Percentiles rank a stretch among this genome's conserved stretches.
phyloP scores from a whole-genome alignment of 1,284 basidiomycete species.

The Sanguinoderma infundibulare region DNA sequence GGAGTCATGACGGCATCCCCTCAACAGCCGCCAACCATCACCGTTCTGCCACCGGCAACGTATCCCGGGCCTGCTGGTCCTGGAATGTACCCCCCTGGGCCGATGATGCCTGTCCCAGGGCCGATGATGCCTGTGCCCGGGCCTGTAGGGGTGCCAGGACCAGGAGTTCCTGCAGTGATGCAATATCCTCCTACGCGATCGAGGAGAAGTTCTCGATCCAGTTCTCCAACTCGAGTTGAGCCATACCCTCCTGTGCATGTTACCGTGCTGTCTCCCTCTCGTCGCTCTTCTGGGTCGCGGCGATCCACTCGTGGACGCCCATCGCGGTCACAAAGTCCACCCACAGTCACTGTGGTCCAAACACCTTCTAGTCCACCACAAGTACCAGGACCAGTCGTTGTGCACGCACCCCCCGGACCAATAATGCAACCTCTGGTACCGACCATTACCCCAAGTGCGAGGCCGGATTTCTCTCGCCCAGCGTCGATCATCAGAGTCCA shows the following conservation, averaged over 20 bases:
- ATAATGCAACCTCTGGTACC: neutral
- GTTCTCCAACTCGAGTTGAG: neutral
- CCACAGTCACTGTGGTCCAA: neutral
- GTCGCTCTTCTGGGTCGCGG: neutral
- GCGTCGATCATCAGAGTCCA: neutral
- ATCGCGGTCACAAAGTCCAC: no score
- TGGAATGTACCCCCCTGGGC: neutral
- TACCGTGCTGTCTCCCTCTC: neutral
- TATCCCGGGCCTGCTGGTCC: neutral
- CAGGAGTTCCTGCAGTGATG: neutral
- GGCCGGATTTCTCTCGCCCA: neutral
- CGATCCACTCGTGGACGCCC: no score
- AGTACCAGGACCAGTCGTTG: neutral
- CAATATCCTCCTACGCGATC: neutral
- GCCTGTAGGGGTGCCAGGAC: neutral
- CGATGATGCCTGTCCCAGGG: neutral
- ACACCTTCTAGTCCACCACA: neutral
- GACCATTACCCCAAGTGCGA: neutral
- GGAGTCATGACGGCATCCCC: neutral
- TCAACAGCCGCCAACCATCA: slow-evolving; percentile 12
- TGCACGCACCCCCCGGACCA: neutral
- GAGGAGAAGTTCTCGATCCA: neutral
- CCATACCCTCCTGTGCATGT: neutral
- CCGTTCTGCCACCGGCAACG: neutral
- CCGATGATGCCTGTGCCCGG: neutral